Base-by-base conservation (phyloP, 1,284 basidiomycete species). In the Phlebopus sp. region DNA sequence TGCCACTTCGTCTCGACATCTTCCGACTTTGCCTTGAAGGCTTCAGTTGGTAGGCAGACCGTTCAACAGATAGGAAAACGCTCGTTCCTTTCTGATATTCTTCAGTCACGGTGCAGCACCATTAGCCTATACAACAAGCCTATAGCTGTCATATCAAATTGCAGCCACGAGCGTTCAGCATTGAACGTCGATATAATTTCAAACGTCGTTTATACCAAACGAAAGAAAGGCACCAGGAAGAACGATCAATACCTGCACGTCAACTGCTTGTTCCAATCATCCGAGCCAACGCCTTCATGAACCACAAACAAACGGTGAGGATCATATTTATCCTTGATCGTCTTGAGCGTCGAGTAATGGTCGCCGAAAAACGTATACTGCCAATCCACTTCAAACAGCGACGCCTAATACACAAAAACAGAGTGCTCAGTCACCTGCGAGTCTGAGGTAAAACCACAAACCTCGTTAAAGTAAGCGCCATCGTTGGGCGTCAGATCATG, bases 291-390 rank as follows among this genome's bases (percentile, higher is more conserved):
- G 1, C 76, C 76, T 31, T 66, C 59, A 0, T 57, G 50, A 9
- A 77, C 72, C 17, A 73, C 56, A 54, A 78, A 79, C 15, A 78
- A 49, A 32, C 63, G 64, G 14, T 62, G 44, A 0, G 72, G 69
- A 53, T 79, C 76, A 50, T 75, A 74, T 44, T 57, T 67, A 9
- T 58, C 46, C 57, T 78, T 78, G 60, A 79, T 74, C 1, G 42
- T 52, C 51, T 66, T 69, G 37, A 77, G 51, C 17, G 52, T 55
- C 3, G 55, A 21, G 42, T 76, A 75, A 51, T 78, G 72, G 5
- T 63, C 50, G 0, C 76, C 75, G 51, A 74, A 79, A 58, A 75
- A 77, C 0, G 69, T 62, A 4, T 62, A 50, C 52, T 69, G 59
- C 47, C 65, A 71, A 23, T 23, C 21, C 21, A 23, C 21, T 50